phyloP scores from a whole-genome alignment of 1,284 basidiomycete species.

The Xanthoconium separans region DNA sequence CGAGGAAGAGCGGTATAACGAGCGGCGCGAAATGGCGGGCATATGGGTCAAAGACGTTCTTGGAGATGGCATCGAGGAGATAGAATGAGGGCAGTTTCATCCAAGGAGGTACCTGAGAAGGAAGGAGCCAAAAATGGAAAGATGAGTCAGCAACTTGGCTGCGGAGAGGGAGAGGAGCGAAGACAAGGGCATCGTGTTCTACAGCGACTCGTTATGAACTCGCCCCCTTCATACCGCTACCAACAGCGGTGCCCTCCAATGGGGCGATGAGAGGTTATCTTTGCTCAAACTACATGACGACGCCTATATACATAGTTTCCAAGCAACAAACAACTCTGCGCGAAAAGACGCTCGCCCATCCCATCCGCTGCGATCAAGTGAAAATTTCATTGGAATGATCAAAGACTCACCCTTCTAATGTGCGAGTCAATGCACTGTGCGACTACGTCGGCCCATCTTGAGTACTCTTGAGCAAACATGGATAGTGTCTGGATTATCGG shows the following conservation, averaged over 20 bases:
- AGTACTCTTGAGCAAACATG: constrained; percentile 87
- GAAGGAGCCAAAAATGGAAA: constrained; percentile 36
- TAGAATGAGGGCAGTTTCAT: constrained; percentile 95
- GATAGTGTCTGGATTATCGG: constrained; percentile 96
- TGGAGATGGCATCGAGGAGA: constrained; percentile 93
- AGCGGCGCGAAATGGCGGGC: constrained; percentile 77
- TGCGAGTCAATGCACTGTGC: constrained; percentile 88
- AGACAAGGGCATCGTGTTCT: constrained; percentile 26
- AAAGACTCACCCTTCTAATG: constrained; percentile 79
- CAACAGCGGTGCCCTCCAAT: constrained; percentile 31
- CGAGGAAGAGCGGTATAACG: constrained; percentile 77
- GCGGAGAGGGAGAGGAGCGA: constrained; percentile 27
- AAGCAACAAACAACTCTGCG: constrained; percentile 28
- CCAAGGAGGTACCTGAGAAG: constrained; percentile 77
- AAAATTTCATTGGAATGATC: constrained; percentile 19
- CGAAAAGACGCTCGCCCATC: constrained; percentile 27
- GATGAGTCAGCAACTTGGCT: constrained; percentile 61
- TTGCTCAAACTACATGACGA: constrained; percentile 40
- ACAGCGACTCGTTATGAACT: constrained; percentile 24
- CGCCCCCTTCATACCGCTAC: constrained; percentile 35
- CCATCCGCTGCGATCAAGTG: constrained; percentile 29
- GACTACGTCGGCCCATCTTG: constrained; percentile 78
- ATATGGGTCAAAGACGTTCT: constrained; percentile 91
- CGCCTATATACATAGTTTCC: constrained; percentile 37
- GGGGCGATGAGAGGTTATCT: constrained; percentile 38